These are phyloP conservation scores for Cryptosporidium felis DNA, from an alignment of 169 alveolate genomes.

Conservation along the genomic window DNA sequence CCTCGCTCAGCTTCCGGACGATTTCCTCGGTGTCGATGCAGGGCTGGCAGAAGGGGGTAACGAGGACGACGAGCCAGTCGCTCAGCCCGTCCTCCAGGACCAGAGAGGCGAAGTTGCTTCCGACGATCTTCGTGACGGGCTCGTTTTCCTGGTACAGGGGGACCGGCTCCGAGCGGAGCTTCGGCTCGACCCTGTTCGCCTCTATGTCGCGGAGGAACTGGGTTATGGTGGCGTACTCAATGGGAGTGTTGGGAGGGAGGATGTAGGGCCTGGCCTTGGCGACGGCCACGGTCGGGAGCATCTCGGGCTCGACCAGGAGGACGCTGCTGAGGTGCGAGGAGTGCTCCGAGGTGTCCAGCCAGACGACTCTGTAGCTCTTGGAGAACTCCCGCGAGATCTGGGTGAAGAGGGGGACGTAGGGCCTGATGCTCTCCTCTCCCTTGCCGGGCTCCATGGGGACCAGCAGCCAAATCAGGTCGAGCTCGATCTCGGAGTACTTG, in stretches of 20 bases:
- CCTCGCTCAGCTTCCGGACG: conserved; percentile 14
- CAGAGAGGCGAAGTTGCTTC: conserved; percentile 30
- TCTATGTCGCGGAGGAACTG: conserved; percentile 40
- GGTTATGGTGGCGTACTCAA: conserved; percentile 32
- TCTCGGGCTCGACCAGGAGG: conserved; percentile 63
- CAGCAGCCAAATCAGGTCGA: conserved; percentile 51
- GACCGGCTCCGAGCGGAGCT: conserved; percentile 64
- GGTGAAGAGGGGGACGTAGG: conserved; percentile 14
- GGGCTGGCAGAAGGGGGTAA: conserved; percentile 69
- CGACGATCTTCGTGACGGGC: conserved; percentile 4
- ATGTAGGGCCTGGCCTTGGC: conserved; percentile 66
- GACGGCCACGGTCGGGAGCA: conserved; percentile 65
- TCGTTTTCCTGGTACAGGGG: conserved; percentile 27
- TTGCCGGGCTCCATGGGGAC: conserved; percentile 70
- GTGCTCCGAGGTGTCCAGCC: conserved; percentile 66
- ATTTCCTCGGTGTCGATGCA: conserved; percentile 62
- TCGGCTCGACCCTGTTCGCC: conserved; percentile 19
- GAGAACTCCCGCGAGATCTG: conserved; percentile 36
- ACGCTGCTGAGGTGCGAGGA: conserved; percentile 45
- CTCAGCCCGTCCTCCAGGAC: conserved; percentile 23
- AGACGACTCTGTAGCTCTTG: conserved; percentile 41
- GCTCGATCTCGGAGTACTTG: conserved; percentile 41
- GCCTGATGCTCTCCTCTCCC: conserved; percentile 49
- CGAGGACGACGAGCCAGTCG: conserved; percentile 51
- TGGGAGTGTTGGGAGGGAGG: conserved; percentile 59